Base-by-base conservation (phyloP, 2,329 filamentous ascomycete species). In the Talaromyces piceae region DNA sequence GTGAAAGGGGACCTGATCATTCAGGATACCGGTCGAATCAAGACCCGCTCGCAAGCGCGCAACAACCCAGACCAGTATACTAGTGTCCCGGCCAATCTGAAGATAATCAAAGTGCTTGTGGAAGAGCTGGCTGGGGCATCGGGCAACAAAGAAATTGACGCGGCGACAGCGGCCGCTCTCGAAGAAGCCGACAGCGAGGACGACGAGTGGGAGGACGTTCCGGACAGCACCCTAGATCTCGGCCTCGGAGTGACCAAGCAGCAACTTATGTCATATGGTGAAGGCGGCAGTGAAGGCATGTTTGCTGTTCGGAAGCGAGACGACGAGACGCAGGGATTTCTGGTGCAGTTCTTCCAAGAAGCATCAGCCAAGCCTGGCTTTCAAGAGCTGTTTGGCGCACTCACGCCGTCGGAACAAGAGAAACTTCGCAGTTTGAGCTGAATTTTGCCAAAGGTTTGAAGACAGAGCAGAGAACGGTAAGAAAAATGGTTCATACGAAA, bases 31-130 rank as follows among this genome's bases (percentile, higher is more conserved):
- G 85, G 90, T 57, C 73, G 86, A 56, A 98, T 98, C 68, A 90
- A 95, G 83, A 98, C 93, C 18, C 83, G 93, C 55, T 96, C 91
- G 47, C 87, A 91, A 60, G 84, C 93, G 12, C 90, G 87, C 70
- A 81, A 86, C 65, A 91, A 91, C 65, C 93, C 93, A 13, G 91
- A 96, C 65, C 84, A 86, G 66, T 97, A 86, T 73, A 96, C 90
- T 5, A 82, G 87, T 54, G 83, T 98, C 53, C 82, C 91, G 0
- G 91, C 91, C 0, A 84, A 88, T 1, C 79, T 98, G 63, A 98
- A 98, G 74, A 96, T 98, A 54, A 74, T 97, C 70, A 98, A 98
- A 75, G 86, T 97, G 3, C 81, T 98, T 7, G 86, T 97, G 44
- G 89, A 95, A 64, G 93, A 98, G 71, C 81, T 98, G 3, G 77